phyloP scores from a whole-genome alignment of 108 stramenopile species.

The Schizochytrium sp. region DNA sequence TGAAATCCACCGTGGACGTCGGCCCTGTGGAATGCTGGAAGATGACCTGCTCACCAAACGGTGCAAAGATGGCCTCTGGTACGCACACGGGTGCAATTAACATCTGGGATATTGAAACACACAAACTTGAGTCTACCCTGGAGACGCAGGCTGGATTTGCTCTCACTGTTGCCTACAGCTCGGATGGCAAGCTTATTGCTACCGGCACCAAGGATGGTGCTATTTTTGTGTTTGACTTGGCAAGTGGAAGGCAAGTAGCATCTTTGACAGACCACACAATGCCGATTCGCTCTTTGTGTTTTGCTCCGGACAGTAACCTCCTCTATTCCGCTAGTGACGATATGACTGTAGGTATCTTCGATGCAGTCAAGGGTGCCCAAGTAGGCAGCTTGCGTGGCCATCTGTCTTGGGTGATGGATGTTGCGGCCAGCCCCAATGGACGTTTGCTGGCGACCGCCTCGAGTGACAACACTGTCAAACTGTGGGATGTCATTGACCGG shows the following conservation, averaged over 20 bases:
- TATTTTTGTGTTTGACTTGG: constrained; percentile 4
- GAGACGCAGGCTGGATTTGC: constrained; percentile 46
- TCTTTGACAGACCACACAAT: constrained; percentile 37
- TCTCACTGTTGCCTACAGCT: constrained; percentile 27
- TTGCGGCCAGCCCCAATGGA: constrained; percentile 27
- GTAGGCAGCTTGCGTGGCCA: constrained; percentile 31
- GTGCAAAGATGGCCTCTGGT: constrained; percentile 45
- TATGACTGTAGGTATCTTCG: constrained; percentile 42
- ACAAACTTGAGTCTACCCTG: constrained; percentile 37
- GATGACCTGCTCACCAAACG: constrained; percentile 43
- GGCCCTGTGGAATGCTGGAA: constrained; percentile 58
- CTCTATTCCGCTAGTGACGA: constrained; percentile 54
- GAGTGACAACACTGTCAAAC: constrained; percentile 55
- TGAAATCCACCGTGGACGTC: constrained; percentile 42
- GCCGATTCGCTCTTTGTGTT: constrained; percentile 19
- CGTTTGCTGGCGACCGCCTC: constrained; percentile 3
- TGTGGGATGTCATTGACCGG: constrained; percentile 54
- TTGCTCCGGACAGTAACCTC: constrained; percentile 16
- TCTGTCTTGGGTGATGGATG: constrained; percentile 30
- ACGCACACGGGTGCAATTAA: constrained; percentile 56
- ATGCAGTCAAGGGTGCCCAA: constrained; percentile 8
- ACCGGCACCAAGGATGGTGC: constrained; percentile 41
- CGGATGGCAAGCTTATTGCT: constrained; percentile 19
- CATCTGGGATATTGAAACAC: constrained; percentile 58
- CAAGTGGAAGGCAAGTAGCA: background rate